Percentiles rank a stretch among this genome's conserved stretches.
Evolutionary conservation across 768 basidiomycete genomes (phyloP).

Genomic region (Trametes villosa): DNA sequence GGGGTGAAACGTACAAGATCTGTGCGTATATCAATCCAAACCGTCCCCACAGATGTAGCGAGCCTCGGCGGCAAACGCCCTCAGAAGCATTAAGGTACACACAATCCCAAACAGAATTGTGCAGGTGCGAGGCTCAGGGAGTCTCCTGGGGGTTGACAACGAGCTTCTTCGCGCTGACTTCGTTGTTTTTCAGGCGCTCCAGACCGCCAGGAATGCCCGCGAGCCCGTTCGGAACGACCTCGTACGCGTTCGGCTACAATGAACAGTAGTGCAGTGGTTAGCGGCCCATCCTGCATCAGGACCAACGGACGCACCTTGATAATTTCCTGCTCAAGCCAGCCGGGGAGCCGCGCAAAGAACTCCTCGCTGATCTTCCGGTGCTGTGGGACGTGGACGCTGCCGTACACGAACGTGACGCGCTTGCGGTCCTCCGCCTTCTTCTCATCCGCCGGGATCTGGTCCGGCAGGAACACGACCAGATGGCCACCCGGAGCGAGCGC

Average conservation of each 20-base stretch:
- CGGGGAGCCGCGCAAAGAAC: slow-evolving; percentile 27
- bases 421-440: slow-evolving; percentile 18
- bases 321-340: slow-evolving; percentile 26
- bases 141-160: slow-evolving; percentile 1
- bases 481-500: slow-evolving; percentile 32
- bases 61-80: too few relatives aligned
- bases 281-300: too few relatives aligned
- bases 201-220: slow-evolving; percentile 29
- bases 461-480: slow-evolving; percentile 19
- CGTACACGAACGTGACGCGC: slow-evolving; percentile 19
- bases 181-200: slow-evolving; percentile 14
- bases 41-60: too few relatives aligned
- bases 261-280: too few relatives aligned
- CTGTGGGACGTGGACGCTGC: slow-evolving; percentile 20
- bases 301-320: slow-evolving; percentile 31
- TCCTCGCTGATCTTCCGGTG: slow-evolving; percentile 20
- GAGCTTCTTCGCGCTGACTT: neutral
- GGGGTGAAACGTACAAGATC: too few relatives aligned
- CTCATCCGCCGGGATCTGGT: slow-evolving; percentile 14
- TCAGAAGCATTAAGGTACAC: too few relatives aligned
- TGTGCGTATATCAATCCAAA: too few relatives aligned
- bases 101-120: too few relatives aligned
- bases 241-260: too few relatives aligned
- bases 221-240: slow-evolving; percentile 13
- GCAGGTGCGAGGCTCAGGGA: too few relatives aligned